A percentile compares a stretch with the other conserved stretches of the same genome.
Conservation (phyloP, 805 yeast genomes). For the Kuraishia borneana region DNA sequence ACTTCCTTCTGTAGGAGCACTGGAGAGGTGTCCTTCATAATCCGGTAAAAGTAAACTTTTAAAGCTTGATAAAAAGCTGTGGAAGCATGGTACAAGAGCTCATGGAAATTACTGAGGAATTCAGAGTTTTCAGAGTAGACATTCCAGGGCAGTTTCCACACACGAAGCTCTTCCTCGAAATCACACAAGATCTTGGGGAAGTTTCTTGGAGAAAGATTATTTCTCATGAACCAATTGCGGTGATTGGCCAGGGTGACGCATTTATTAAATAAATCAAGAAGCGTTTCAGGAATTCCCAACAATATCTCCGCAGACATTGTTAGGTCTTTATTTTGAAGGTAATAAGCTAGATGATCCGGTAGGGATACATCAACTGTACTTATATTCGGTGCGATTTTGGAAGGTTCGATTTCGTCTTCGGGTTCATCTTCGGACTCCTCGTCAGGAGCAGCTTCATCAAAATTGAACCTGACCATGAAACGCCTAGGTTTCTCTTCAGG, state of each 20-base stretch:
- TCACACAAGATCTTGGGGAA: conserved; percentile 47
- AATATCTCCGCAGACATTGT: conserved; percentile 23
- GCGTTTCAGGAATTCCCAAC: conserved; percentile 36
- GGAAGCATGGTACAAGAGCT: conserved; percentile 25
- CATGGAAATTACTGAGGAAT: conserved; percentile 27
- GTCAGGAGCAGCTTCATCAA: conserved; percentile 6
- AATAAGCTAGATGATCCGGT: no score
- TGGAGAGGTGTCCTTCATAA: conserved; percentile 31
- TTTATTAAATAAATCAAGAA: conserved; percentile 34
- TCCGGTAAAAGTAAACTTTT: conserved; percentile 30
- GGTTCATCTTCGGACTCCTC: conserved; percentile 7
- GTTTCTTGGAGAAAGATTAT: conserved; percentile 35
- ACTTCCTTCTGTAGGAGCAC: conserved; percentile 24
- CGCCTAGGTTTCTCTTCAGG: conserved; percentile 20
- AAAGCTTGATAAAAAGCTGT: conserved; percentile 30
- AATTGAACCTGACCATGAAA: conserved; percentile 16
- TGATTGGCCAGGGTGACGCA: conserved; percentile 38
- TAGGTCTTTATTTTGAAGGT: conserved; percentile 1
- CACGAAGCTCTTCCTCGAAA: conserved; percentile 33
- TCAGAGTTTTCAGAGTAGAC: conserved; percentile 16
- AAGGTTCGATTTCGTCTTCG: conserved; percentile 5
- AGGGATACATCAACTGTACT: not conserved
- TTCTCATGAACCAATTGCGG: conserved; percentile 31
- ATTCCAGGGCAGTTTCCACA: conserved; percentile 37
- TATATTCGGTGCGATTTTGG: not conserved